Evolutionary conservation across 1,139 yeast species (phyloP).

Genomic region (Nakaseomyces nivariensis): DNA sequence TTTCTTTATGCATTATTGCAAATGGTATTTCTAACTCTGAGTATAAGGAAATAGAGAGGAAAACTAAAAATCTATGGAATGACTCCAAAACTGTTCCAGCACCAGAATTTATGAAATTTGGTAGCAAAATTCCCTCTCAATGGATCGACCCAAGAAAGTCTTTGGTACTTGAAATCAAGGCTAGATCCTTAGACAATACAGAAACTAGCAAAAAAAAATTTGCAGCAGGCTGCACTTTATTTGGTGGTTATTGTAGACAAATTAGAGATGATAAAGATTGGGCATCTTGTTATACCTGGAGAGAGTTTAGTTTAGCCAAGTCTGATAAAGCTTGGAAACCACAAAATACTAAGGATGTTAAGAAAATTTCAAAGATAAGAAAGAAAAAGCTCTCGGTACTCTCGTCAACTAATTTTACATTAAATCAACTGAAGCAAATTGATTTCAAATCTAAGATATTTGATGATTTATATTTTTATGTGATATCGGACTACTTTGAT

Average conservation of each 20-base stretch:
- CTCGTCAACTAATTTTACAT: neutral
- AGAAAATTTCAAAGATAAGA: constrained; percentile 9
- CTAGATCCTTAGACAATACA: constrained; percentile 56
- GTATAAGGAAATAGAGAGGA: constrained; percentile 46
- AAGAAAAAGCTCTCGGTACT: neutral
- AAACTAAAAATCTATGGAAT: constrained; percentile 56
- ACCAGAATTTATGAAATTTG: constrained; percentile 42
- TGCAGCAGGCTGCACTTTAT: constrained; percentile 59
- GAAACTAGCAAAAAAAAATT: constrained; percentile 37
- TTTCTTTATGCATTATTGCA: constrained; percentile 71
- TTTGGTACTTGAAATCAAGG: constrained; percentile 75
- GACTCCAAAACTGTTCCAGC: constrained; percentile 32
- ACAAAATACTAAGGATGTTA: neutral
- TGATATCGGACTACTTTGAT: constrained; percentile 37
- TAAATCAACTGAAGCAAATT: neutral
- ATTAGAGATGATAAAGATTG: constrained; percentile 62
- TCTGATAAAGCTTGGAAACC: constrained; percentile 8
- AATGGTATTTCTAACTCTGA: constrained; percentile 70
- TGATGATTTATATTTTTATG: constrained; percentile 30
- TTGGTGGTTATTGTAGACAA: constrained; percentile 63
- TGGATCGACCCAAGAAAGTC: constrained; percentile 80
- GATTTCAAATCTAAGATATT: constrained; percentile 24
- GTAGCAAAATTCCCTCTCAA: constrained; percentile 50
- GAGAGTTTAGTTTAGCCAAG: constrained; percentile 41
- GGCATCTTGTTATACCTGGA: constrained; percentile 46